Percentiles rank a stretch among this genome's conserved stretches.
Conservation (phyloP, 495 filamentous ascomycete genomes). For the Podospora appendiculata region DNA sequence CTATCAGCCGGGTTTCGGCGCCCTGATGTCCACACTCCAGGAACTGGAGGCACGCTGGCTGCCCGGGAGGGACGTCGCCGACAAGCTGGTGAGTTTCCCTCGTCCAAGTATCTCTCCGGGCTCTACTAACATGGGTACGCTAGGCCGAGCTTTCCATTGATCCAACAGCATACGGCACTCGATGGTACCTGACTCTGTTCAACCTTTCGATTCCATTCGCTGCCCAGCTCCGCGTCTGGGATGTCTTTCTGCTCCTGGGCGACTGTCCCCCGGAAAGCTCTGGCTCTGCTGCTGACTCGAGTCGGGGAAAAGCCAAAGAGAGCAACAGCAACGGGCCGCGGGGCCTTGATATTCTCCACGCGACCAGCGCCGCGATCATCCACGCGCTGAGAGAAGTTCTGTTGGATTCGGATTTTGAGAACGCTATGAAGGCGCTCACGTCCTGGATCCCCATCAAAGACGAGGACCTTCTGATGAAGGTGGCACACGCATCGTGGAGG, state of each 20-base stretch:
- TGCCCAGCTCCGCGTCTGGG: constrained; percentile 97
- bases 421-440: constrained; percentile 95
- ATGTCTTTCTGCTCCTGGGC: constrained; percentile 96
- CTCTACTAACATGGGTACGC: constrained; percentile 5
- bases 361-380: constrained; percentile 82
- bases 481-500: constrained; percentile 89
- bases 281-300: constrained; percentile 7
- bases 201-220: constrained; percentile 95
- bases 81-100: constrained; percentile 63
- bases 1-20: constrained; percentile 76
- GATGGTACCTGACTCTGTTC: constrained; percentile 98
- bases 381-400: constrained; percentile 87
- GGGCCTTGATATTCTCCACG: constrained; percentile 85
- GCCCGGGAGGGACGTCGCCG: constrained; percentile 61
- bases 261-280: constrained; percentile 39
- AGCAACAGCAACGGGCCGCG: constrained; percentile 12
- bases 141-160: constrained; percentile 74
- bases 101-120: not conserved
- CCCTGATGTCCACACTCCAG: constrained; percentile 77
- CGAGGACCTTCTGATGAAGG: constrained; percentile 89
- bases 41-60: constrained; percentile 90
- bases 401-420: constrained; percentile 92
- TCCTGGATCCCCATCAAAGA: constrained; percentile 94
- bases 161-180: constrained; percentile 85
- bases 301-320: not conserved